Evolutionary conservation across 2,329 filamentous ascomycete genomes (phyloP).

Genomic region (Sporothrix schenckii): DNA sequence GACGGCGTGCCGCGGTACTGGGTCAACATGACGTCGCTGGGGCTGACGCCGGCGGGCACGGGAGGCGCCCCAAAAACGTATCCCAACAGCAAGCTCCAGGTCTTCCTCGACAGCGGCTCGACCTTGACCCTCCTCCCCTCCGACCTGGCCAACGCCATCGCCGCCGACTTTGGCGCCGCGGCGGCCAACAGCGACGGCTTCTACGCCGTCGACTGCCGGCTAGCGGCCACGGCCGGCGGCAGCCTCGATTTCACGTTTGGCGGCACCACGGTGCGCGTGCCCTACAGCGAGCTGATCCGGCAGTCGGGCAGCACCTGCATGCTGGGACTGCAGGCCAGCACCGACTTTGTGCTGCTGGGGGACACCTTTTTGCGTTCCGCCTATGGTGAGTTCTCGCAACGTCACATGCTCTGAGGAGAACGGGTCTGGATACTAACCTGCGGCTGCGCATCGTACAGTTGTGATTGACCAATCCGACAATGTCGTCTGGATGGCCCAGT

Average conservation of each 20-base stretch:
- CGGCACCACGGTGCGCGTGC: slow-evolving; percentile 53
- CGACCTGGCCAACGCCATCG: slow-evolving; percentile 54
- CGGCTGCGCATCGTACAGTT: slow-evolving; percentile 36
- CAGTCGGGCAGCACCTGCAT: slow-evolving; percentile 48
- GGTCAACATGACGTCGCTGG: slow-evolving; percentile 53
- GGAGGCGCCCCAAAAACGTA: slow-evolving; percentile 43
- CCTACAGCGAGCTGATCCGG: slow-evolving; percentile 55
- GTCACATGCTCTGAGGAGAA: not conserved
- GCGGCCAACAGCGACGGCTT: slow-evolving; percentile 48
- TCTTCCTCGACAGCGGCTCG: slow-evolving; percentile 72
- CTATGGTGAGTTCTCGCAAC: slow-evolving; percentile 47
- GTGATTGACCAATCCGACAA: slow-evolving; percentile 57
- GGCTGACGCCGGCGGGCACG: slow-evolving; percentile 46
- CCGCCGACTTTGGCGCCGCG: slow-evolving; percentile 52
- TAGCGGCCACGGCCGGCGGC: slow-evolving; percentile 46
- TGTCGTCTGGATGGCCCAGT: slow-evolving; percentile 54
- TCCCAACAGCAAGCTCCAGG: slow-evolving; percentile 50
- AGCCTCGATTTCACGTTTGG: slow-evolving; percentile 55
- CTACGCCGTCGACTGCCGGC: slow-evolving; percentile 52
- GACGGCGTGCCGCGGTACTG: slow-evolving; percentile 58
- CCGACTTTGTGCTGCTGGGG: slow-evolving; percentile 57
- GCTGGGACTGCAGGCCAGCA: slow-evolving; percentile 54
- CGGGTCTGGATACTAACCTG: not conserved
- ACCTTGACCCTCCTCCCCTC: slow-evolving; percentile 69
- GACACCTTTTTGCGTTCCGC: slow-evolving; percentile 62